A percentile compares a stretch with the other conserved stretches of the same genome.
These are phyloP conservation scores for Funneliformis caledonium DNA, from an alignment of 371 early-diverging fungal species.

Conservation along the genomic window DNA sequence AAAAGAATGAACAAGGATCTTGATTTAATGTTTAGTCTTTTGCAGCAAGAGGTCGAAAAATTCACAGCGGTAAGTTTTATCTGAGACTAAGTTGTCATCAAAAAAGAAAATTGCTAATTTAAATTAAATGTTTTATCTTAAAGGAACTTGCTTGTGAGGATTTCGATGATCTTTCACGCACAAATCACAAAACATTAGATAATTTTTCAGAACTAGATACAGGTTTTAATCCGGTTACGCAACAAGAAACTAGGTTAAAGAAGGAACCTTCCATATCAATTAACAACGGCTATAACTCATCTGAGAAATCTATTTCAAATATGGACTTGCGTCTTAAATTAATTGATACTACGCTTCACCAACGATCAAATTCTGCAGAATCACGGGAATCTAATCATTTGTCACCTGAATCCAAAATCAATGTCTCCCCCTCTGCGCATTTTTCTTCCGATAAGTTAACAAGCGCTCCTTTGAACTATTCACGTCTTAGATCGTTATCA, in stretches of 20 bases:
- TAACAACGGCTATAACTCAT: background rate
- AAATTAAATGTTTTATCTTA: background rate
- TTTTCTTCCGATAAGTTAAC: background rate
- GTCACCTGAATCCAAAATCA: background rate
- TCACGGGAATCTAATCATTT: background rate
- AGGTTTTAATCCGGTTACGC: background rate
- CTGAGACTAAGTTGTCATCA: background rate
- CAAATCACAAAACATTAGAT: background rate
- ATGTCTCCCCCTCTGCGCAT: background rate
- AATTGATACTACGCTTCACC: background rate
- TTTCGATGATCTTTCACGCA: conserved; percentile 3
- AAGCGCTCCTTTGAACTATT: background rate
- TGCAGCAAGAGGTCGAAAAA: conserved; percentile 36
- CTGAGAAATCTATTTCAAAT: background rate
- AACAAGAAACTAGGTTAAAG: background rate
- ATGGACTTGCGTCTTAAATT: background rate
- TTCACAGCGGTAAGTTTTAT: conserved; percentile 18
- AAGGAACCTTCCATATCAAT: background rate
- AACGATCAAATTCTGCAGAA: background rate
- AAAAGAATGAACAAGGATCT: conserved; percentile 7
- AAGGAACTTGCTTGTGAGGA: background rate
- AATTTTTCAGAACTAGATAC: background rate
- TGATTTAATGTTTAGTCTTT: conserved; percentile 20
- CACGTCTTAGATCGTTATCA: background rate
- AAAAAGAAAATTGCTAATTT: background rate